Evolutionary conservation across 2,329 filamentous ascomycete species (phyloP).

Genomic region (Penicillium sp.): DNA sequence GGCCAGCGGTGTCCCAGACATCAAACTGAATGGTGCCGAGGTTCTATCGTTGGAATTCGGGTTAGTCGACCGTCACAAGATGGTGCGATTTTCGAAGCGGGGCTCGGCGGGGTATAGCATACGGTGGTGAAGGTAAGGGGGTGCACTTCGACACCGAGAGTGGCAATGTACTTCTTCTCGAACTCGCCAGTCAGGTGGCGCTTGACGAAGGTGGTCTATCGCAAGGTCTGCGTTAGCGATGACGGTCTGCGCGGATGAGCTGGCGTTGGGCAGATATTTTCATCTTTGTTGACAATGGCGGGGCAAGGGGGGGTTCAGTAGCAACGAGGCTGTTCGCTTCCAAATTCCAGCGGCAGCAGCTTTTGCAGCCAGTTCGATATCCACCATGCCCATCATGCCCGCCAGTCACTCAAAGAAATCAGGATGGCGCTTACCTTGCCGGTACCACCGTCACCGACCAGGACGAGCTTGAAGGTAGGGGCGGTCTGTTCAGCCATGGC

Average conservation of each 20-base stretch:
- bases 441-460: constrained; percentile 98
- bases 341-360: too few relatives aligned
- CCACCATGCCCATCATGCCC: background rate
- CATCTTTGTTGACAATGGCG: constrained; percentile 30
- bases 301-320: constrained; percentile 17
- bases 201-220: constrained; percentile 99
- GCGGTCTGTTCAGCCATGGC: constrained; percentile 62
- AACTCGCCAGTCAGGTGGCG: constrained; percentile 99
- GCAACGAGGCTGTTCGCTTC: constrained; percentile 12
- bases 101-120: constrained; percentile 65
- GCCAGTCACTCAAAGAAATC: constrained; percentile 3
- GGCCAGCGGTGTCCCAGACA: constrained; percentile 97
- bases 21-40: constrained; percentile 96
- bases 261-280: constrained; percentile 26
- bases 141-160: constrained; percentile 98
- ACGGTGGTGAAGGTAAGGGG: constrained; percentile 97
- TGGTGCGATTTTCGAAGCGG: constrained; percentile 27
- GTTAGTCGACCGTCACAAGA: constrained; percentile 27
- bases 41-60: constrained; percentile 58
- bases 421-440: constrained; percentile 73
- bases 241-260: constrained; percentile 14
- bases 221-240: constrained; percentile 24
- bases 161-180: constrained; percentile 99
- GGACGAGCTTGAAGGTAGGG: constrained; percentile 99
- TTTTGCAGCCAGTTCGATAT: too few relatives aligned